Conservation (phyloP, 805 yeast genomes). For the Ogataea siamensis region DNA sequence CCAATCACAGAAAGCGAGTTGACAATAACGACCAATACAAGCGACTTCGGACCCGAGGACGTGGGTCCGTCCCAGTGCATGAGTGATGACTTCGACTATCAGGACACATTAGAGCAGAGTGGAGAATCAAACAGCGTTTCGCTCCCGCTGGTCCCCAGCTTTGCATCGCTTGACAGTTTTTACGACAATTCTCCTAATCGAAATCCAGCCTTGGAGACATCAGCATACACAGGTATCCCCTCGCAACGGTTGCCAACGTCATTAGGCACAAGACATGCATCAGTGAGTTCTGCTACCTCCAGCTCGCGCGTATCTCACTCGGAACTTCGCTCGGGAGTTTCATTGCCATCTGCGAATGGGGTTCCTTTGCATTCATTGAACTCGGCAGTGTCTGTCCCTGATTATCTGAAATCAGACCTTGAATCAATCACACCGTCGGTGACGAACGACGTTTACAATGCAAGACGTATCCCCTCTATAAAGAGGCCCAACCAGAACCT, state of each 20-base stretch:
- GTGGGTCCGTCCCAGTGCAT: conserved; percentile 2
- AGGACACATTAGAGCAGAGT: conserved; percentile 19
- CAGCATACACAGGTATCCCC: conserved; percentile 9
- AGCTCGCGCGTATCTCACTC: conserved; percentile 3
- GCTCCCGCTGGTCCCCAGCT: conserved; percentile 67
- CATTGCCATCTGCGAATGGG: not conserved
- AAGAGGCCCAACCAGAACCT: not conserved
- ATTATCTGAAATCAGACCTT: conserved; percentile 22
- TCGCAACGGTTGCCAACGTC: conserved; percentile 13
- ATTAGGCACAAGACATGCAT: conserved; percentile 6
- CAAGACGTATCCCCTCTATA: conserved; percentile 1
- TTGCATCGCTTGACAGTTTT: conserved; percentile 73
- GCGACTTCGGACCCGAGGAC: not conserved
- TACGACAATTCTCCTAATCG: conserved; percentile 36
- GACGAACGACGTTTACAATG: conserved; percentile 14
- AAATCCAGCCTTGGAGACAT: conserved; percentile 3
- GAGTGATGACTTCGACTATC: conserved; percentile 19
- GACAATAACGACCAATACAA: conserved; percentile 13
- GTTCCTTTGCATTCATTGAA: conserved; percentile 18
- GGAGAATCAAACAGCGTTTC: conserved; percentile 13
- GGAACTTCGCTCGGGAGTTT: not conserved
- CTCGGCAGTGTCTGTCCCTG: conserved; percentile 30
- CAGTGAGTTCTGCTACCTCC: conserved; percentile 9
- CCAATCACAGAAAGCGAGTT: conserved; percentile 15
- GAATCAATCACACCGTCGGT: conserved; percentile 24